phyloP scores from a whole-genome alignment of 2,329 filamentous ascomycete genomes.

The Blastomyces gilchristii region DNA sequence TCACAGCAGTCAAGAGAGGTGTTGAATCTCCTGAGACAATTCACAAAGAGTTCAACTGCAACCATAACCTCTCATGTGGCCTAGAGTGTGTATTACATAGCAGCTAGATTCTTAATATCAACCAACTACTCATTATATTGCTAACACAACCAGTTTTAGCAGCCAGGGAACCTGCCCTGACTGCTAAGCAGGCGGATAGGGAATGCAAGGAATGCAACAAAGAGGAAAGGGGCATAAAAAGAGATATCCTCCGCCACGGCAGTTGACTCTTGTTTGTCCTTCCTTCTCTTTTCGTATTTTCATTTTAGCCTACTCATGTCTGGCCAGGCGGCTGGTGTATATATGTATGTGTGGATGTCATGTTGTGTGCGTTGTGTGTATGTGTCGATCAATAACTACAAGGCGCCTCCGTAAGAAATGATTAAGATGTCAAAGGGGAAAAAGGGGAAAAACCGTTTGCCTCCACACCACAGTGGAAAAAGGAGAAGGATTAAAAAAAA shows the following conservation, averaged over 20 bases:
- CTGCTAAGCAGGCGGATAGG: not conserved
- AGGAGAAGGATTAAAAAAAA: not conserved
- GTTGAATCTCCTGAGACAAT: too few relatives aligned
- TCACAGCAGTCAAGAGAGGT: too few relatives aligned
- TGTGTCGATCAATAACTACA: not conserved
- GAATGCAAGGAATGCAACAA: not conserved
- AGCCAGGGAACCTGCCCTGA: not conserved
- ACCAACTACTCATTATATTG: too few relatives aligned
- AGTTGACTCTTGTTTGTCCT: not conserved
- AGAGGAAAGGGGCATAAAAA: not conserved
- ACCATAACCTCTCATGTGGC: too few relatives aligned
- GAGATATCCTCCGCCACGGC: not conserved
- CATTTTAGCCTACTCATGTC: not conserved
- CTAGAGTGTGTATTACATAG: too few relatives aligned
- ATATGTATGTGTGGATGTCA: not conserved
- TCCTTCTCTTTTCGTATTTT: not conserved
- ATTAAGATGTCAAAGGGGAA: conserved; percentile 1
- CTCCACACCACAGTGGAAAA: not conserved
- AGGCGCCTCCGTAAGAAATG: not conserved
- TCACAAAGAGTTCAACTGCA: too few relatives aligned
- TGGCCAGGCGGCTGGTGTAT: not conserved
- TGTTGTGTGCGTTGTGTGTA: not conserved
- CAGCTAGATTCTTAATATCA: too few relatives aligned
- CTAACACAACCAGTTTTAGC: not conserved
- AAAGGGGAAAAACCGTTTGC: not conserved